phyloP scores from a whole-genome alignment of 2,329 filamentous ascomycete genomes.

The Teratosphaeria destructans region DNA sequence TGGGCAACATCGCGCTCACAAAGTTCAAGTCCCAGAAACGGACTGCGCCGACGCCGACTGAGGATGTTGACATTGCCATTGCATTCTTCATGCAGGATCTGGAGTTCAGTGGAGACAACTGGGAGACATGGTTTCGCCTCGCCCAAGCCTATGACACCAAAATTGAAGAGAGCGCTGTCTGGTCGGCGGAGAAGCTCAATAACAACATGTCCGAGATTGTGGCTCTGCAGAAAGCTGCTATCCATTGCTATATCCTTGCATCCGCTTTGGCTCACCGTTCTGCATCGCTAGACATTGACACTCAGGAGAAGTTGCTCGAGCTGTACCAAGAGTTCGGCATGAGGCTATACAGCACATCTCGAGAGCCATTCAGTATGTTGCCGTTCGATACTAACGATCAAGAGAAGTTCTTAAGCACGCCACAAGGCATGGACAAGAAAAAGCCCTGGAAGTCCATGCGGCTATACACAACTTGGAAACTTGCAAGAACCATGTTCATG shows the following conservation, averaged over 20 bases:
- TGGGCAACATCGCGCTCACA: conserved; percentile 77
- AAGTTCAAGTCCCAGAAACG: conserved; percentile 76
- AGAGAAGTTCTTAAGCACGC: conserved; percentile 47
- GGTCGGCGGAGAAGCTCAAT: conserved; percentile 87
- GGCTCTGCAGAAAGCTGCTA: conserved; percentile 65
- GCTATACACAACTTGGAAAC: conserved; percentile 53
- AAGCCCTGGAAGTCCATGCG: conserved; percentile 48
- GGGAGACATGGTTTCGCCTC: conserved; percentile 85
- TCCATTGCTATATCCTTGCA: conserved; percentile 68
- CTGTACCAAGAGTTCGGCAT: conserved; percentile 60
- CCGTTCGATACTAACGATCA: conserved; percentile 54
- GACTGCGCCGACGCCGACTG: conserved; percentile 60
- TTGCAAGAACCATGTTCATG: conserved; percentile 51
- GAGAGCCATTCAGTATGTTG: conserved; percentile 58
- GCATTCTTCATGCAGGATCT: conserved; percentile 72
- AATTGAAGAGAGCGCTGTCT: conserved; percentile 75
- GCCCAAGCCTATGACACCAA: conserved; percentile 83
- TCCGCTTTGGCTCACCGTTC: conserved; percentile 50
- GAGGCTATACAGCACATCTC: conserved; percentile 57
- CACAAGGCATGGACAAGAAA: conserved; percentile 45
- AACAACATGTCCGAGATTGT: conserved; percentile 66
- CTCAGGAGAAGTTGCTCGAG: conserved; percentile 48
- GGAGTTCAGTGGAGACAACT: conserved; percentile 69
- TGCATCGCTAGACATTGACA: conserved; percentile 45
- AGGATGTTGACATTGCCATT: conserved; percentile 72